Evolutionary conservation across 495 filamentous ascomycete species (phyloP), one percentile per base, ranked within the genome.

Genomic region (Venustampulla echinocandica): DNA sequence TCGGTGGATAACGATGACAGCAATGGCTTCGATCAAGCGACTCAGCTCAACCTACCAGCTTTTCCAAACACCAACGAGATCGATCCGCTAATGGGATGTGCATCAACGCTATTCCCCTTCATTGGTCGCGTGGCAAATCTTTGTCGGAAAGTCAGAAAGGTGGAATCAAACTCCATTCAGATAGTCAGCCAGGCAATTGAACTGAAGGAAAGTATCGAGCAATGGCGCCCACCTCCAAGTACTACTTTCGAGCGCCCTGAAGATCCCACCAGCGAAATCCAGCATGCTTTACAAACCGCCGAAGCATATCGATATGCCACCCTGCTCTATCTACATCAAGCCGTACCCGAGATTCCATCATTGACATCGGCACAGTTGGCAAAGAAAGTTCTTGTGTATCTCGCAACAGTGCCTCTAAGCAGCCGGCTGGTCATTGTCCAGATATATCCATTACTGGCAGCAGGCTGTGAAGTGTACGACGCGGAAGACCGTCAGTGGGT

Each of bases 271-370:
- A 75, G 72, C 0, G 70, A 78, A 19, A 70, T 87, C 4, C 70
- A 77, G 42, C 79, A 90, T 56, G 79, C 77, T 33, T 62, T 85
- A 19, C 77, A 79, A 44, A 87, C 82, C 0, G 85, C 85, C 1
- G 76, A 86, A 58, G 82, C 85, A 10, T 90, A 90, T 53, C 80
- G 81, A 30, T 84, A 74, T 69, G 84, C 85, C 3, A 87, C 82
- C 0, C 61, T 90, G 6, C 63, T 88, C 4, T 85, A 87, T 48
- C 75, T 90, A 1, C 83, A 87, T 45, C 82, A 88, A 61, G 81
- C 85, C 4, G 80, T 90, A 2, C 85, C 85, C 2, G 84, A 87
- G 55, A 75, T 88, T 25, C 81, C 81, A 7, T 82, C 72, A 1
- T 42, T 55, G 17, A 61, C 69, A 4, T 68, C 78, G 2, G 69